These are phyloP conservation scores for Vinca major DNA, from an alignment of 305 asterid genomes.

Conservation along the genomic window DNA sequence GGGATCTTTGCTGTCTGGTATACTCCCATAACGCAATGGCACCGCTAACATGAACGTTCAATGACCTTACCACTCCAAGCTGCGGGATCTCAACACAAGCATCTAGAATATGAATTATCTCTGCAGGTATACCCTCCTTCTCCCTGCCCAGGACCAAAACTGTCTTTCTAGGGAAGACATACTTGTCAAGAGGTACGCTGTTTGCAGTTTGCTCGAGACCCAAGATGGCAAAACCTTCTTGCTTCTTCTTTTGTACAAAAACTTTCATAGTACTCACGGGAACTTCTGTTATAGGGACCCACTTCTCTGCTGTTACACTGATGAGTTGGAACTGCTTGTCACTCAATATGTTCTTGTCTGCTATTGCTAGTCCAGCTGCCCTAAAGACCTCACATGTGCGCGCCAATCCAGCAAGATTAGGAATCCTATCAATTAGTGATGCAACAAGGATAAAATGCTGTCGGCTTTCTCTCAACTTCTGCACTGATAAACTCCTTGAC, in stretches of 20 bases:
- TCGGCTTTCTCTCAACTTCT: conserved; percentile 53
- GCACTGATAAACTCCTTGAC: conserved; percentile 50
- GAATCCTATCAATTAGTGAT: conserved; percentile 87
- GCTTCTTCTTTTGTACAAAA: conserved; percentile 78
- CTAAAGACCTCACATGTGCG: conserved; percentile 94
- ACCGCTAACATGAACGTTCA: conserved; percentile 94
- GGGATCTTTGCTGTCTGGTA: conserved; percentile 65
- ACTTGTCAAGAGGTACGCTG: conserved; percentile 70
- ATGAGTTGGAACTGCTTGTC: conserved; percentile 98
- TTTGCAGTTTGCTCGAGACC: conserved; percentile 98
- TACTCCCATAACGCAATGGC: conserved; percentile 98
- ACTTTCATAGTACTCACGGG: conserved; percentile 55
- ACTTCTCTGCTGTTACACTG: conserved; percentile 95
- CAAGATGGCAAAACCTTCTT: conserved; percentile 63
- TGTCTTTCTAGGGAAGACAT: conserved; percentile 55
- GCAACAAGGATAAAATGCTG: conserved; percentile 72
- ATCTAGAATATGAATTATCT: conserved; percentile 79
- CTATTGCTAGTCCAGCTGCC: conserved; percentile 70
- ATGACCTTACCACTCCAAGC: conserved; percentile 83
- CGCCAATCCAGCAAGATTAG: conserved; percentile 96
- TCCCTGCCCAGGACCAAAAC: conserved; percentile 86
- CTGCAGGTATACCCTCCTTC: conserved; percentile 96
- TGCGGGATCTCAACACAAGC: conserved; percentile 93
- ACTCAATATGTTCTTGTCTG: conserved; percentile 56
- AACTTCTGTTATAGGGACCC: conserved; percentile 90